A percentile compares a stretch with the other conserved stretches of the same genome.
phyloP scores from a whole-genome alignment of 2,329 filamentous ascomycete species.

The Kalmusia sp. region DNA sequence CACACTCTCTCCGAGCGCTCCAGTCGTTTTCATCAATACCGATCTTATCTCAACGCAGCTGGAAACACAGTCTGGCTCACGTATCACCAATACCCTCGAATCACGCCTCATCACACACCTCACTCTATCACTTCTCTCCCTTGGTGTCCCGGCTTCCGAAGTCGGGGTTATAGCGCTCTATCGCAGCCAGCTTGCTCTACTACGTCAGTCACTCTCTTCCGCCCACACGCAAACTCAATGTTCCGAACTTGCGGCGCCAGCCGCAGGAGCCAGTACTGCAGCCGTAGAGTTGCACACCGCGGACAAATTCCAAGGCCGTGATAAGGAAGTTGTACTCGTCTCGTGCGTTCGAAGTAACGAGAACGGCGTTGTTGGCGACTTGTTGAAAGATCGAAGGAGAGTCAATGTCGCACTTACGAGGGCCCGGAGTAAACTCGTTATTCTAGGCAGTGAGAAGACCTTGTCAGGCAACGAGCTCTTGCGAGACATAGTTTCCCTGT shows the following conservation, averaged over 20 bases:
- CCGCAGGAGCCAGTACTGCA: conserved; percentile 19
- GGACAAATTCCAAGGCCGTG: conserved; percentile 94
- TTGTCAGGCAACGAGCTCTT: conserved; percentile 76
- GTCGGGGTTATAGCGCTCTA: conserved; percentile 98
- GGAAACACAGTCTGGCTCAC: conserved; percentile 76
- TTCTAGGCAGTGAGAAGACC: conserved; percentile 83
- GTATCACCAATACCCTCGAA: conserved; percentile 89
- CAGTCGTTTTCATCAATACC: conserved; percentile 89
- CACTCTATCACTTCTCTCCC: conserved; percentile 77
- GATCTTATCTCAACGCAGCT: conserved; percentile 71
- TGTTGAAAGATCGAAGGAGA: conserved; percentile 88
- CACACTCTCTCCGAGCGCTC: conserved; percentile 71
- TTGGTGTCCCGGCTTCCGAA: conserved; percentile 75
- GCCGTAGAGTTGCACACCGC: conserved; percentile 94
- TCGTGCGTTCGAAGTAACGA: conserved; percentile 89
- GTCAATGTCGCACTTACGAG: conserved; percentile 97
- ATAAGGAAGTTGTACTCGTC: conserved; percentile 91
- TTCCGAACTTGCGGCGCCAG: conserved; percentile 48
- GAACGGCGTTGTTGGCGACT: conserved; percentile 80
- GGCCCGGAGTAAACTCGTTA: conserved; percentile 88
- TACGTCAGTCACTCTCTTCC: conserved; percentile 74
- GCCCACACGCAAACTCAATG: conserved; percentile 53
- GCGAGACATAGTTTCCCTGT: conserved; percentile 75
- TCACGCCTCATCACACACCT: conserved; percentile 79
- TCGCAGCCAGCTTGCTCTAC: conserved; percentile 84